Evolutionary conservation across 1,284 basidiomycete species (phyloP).

Genomic region (Malassezia caprae): DNA sequence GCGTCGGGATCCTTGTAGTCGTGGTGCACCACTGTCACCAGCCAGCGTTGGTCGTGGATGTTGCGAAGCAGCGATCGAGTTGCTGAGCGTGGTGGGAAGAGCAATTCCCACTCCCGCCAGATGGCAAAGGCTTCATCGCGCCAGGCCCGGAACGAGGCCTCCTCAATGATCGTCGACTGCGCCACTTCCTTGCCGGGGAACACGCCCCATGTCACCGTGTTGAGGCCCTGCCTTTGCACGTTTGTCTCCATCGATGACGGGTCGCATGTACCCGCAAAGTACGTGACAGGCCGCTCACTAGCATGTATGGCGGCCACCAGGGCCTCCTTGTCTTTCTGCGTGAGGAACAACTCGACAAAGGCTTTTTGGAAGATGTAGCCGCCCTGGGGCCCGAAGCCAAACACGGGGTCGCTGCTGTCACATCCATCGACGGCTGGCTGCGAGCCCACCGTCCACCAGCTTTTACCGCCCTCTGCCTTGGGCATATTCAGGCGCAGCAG

Average conservation of each 20-base stretch:
- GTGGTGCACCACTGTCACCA: slow-evolving; percentile 87
- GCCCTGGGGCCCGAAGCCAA: slow-evolving; percentile 83
- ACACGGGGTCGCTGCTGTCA: slow-evolving; percentile 52
- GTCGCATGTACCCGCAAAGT: slow-evolving; percentile 67
- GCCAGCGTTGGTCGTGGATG: slow-evolving; percentile 68
- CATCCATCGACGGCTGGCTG: slow-evolving; percentile 58
- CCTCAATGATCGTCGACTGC: slow-evolving; percentile 51
- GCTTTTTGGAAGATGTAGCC: slow-evolving; percentile 96
- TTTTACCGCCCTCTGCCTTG: slow-evolving; percentile 18
- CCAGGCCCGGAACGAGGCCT: slow-evolving; percentile 51
- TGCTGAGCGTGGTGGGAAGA: slow-evolving; percentile 66
- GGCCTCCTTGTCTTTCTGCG: slow-evolving; percentile 57
- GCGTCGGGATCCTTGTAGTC: slow-evolving; percentile 74
- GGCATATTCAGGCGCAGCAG: slow-evolving; percentile 62
- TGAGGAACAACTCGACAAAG: slow-evolving; percentile 91
- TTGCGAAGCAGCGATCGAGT: slow-evolving; percentile 65
- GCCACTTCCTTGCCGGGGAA: slow-evolving; percentile 51
- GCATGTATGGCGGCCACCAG: slow-evolving; percentile 60
- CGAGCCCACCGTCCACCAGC: slow-evolving; percentile 90
- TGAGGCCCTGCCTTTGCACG: slow-evolving; percentile 47
- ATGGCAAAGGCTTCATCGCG: slow-evolving; percentile 90
- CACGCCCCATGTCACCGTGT: slow-evolving; percentile 52
- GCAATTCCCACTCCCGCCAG: slow-evolving; percentile 86
- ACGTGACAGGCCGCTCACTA: slow-evolving; percentile 60
- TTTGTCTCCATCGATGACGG: slow-evolving; percentile 46